Percentiles rank a stretch among this genome's conserved stretches.
Evolutionary conservation across 2,329 filamentous ascomycete genomes (phyloP).

Genomic region (Bertia moriformis): DNA sequence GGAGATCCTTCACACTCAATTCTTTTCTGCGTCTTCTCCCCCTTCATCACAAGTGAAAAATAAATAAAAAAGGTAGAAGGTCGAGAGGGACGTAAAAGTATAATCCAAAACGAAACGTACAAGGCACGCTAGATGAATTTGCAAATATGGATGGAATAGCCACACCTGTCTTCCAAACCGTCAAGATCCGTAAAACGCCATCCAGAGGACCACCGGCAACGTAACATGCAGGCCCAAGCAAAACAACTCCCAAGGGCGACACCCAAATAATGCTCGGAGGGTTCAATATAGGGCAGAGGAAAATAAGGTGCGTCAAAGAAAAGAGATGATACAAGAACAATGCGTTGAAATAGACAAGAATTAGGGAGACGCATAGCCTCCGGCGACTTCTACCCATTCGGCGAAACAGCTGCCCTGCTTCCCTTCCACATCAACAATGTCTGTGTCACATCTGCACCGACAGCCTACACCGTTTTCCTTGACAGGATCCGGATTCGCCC

Average conservation of each 20-base stretch:
- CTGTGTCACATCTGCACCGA: slow-evolving; percentile 89
- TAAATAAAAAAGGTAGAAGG: too few species aligned
- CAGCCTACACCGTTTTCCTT: slow-evolving; percentile 96
- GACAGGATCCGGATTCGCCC: slow-evolving; percentile 71
- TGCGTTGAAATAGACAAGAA: too few species aligned
- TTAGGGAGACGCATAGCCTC: slow-evolving; percentile 58
- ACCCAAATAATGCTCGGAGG: not conserved
- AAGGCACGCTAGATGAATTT: slow-evolving; percentile 1
- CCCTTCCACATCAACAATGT: slow-evolving; percentile 93
- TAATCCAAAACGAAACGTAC: not conserved
- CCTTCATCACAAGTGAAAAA: too few species aligned
- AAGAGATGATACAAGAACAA: too few species aligned
- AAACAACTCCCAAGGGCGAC: not conserved
- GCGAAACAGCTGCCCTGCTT: slow-evolving; percentile 90
- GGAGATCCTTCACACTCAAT: too few species aligned
- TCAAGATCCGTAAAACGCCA: not conserved
- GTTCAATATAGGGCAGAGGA: too few species aligned
- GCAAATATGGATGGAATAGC: not conserved
- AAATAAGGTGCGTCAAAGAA: too few species aligned
- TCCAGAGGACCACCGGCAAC: not conserved
- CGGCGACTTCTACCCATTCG: slow-evolving; percentile 94
- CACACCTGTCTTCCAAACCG: not conserved
- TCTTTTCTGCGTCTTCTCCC: too few species aligned
- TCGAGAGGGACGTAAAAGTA: too few species aligned
- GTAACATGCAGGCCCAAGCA: not conserved